Evolutionary conservation across 192 early-diverging fungal genomes (phyloP).

Genomic region (Blastocladiella britannica): DNA sequence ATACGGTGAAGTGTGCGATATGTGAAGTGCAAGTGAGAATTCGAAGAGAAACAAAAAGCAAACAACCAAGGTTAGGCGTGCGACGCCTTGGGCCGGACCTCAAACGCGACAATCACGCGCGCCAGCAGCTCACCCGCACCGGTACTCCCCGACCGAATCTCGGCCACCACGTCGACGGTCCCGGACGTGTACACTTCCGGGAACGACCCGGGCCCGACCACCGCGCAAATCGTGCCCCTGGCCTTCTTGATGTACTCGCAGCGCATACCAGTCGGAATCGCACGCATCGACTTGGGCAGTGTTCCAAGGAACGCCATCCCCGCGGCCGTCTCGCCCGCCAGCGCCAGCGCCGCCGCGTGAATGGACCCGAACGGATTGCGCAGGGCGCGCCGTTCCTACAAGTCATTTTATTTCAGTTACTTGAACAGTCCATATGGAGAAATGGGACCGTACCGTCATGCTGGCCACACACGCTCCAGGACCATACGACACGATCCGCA

Average conservation of each 20-base stretch:
- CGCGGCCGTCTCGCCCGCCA: constrained; percentile 7
- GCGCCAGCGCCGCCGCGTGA: constrained; percentile 9
- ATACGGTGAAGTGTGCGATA: too few species aligned
- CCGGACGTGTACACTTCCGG: not conserved
- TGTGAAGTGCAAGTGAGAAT: too few species aligned
- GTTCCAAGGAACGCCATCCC: constrained; percentile 6
- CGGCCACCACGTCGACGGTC: not conserved
- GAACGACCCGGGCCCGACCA: not conserved
- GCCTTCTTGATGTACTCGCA: not conserved
- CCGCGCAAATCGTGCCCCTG: not conserved
- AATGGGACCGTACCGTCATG: not conserved
- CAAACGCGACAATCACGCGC: not conserved
- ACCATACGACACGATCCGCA: not conserved
- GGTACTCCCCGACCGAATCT: not conserved
- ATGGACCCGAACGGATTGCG: constrained; percentile 8
- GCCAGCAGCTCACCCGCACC: not conserved
- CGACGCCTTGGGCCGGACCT: not conserved
- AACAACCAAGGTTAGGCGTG: too few species aligned
- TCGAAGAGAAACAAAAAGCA: too few species aligned
- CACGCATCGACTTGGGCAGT: not conserved
- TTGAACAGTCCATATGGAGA: too few species aligned
- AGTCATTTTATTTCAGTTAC: not conserved
- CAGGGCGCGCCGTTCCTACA: constrained; percentile 3
- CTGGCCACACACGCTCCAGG: not conserved
- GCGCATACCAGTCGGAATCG: not conserved